Conservation (phyloP, 2,329 filamentous ascomycete genomes). For the Penicillium capsulatum region DNA sequence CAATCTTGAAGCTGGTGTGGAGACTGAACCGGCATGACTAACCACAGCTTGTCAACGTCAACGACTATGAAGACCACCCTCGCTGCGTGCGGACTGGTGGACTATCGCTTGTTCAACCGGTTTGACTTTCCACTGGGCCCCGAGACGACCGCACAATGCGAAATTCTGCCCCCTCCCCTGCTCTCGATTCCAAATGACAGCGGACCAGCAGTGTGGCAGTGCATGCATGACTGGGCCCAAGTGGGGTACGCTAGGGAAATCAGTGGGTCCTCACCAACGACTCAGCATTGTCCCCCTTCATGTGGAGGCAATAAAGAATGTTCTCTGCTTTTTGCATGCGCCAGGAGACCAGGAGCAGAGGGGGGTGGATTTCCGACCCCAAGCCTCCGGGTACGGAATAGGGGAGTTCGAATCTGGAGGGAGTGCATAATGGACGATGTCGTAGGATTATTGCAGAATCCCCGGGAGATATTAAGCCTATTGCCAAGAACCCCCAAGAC, state of each 20-base stretch:
- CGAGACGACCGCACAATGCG: conserved; percentile 1
- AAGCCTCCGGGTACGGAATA: conserved; percentile 14
- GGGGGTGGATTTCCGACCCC: conserved; percentile 1
- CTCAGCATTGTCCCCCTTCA: conserved; percentile 19
- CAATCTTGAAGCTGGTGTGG: conserved; percentile 22
- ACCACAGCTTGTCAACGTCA: conserved; percentile 14
- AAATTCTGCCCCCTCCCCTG: conserved; percentile 5
- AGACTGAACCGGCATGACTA: conserved; percentile 12
- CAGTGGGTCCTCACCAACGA: conserved; percentile 21
- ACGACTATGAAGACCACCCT: conserved; percentile 8
- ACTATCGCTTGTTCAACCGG: not conserved
- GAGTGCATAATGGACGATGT: too few species aligned
- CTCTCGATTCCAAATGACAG: conserved; percentile 20
- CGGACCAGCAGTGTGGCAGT: conserved; percentile 28
- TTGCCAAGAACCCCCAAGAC: conserved; percentile 20
- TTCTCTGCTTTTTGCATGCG: conserved; percentile 10
- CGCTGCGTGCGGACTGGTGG: conserved; percentile 1
- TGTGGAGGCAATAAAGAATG: conserved; percentile 25
- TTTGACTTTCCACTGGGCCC: not conserved
- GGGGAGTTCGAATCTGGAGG: too few species aligned
- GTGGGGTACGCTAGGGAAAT: conserved; percentile 24
- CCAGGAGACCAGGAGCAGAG: not conserved
- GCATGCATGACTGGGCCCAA: conserved; percentile 25
- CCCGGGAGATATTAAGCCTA: conserved; percentile 22
- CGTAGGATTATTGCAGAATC: too few species aligned